Percentiles rank a stretch among this genome's conserved stretches.
These are phyloP conservation scores for Volvariella surrecta DNA, from an alignment of 1,284 basidiomycete species.

Conservation along the genomic window DNA sequence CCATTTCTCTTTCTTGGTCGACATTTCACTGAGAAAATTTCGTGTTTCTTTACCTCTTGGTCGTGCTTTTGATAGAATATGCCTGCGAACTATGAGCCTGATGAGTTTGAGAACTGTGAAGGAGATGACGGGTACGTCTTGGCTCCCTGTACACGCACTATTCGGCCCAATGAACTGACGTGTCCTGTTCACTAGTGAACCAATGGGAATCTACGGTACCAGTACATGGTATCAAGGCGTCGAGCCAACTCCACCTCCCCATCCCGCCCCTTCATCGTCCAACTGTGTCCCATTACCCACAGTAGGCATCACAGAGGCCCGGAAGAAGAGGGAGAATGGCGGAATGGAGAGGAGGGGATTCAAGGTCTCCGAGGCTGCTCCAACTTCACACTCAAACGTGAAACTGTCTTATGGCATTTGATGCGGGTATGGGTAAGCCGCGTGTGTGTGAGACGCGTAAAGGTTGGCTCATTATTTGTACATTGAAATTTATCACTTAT, in stretches of 20 bases:
- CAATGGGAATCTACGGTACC: slow-evolving; percentile 56
- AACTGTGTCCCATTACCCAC: slow-evolving; percentile 37
- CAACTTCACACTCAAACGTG: no score
- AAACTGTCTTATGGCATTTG: no score
- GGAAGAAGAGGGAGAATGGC: slow-evolving; percentile 14
- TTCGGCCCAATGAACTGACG: slow-evolving; percentile 3
- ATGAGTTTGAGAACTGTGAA: slow-evolving; percentile 5
- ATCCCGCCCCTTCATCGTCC: slow-evolving; percentile 37
- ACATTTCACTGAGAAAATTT: background rate
- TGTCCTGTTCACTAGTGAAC: slow-evolving; percentile 23
- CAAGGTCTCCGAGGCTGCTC: no score
- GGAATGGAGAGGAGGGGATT: no score
- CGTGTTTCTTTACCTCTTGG: background rate
- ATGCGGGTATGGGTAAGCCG: no score
- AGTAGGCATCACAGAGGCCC: slow-evolving; percentile 26
- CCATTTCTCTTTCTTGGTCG: background rate
- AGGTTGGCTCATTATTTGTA: no score
- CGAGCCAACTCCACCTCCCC: slow-evolving; percentile 40
- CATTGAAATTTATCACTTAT: no score
- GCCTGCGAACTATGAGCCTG: slow-evolving; percentile 8
- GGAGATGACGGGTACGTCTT: slow-evolving; percentile 4
- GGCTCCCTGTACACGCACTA: background rate
- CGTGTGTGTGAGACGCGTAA: no score
- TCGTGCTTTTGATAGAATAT: slow-evolving; percentile 8
- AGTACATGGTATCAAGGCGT: slow-evolving; percentile 52